phyloP scores from a whole-genome alignment of 108 stramenopile genomes.

The Hondaea fermentalgiana region DNA sequence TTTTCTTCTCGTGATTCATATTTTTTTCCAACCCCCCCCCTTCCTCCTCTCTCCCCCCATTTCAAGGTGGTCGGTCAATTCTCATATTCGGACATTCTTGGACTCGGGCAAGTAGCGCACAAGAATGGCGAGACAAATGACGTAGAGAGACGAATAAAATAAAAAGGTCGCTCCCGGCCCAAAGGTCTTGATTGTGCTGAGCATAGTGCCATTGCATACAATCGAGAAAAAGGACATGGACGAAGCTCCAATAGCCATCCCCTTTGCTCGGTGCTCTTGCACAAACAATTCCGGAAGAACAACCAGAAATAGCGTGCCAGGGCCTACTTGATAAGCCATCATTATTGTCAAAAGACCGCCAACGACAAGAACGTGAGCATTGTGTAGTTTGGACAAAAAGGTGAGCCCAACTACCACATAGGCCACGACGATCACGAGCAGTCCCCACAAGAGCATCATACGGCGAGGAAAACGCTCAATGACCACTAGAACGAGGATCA shows the following conservation, averaged over 20 bases:
- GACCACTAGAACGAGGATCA: not conserved
- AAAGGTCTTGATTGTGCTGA: not conserved
- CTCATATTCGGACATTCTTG: not conserved
- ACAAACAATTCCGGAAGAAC: not conserved
- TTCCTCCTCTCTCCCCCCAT: no score
- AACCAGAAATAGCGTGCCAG: not conserved
- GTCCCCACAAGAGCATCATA: not conserved
- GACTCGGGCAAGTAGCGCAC: not conserved
- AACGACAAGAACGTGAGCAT: not conserved
- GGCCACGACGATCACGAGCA: not conserved
- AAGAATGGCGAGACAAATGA: not conserved
- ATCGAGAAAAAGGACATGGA: not conserved
- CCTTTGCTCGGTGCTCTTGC: not conserved
- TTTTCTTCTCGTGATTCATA: no score
- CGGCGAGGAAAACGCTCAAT: not conserved
- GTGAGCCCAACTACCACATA: not conserved
- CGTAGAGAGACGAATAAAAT: not conserved
- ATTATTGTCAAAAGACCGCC: not conserved
- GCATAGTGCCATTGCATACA: not conserved
- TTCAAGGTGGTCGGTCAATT: no score
- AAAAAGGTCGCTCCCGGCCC: slow-evolving; percentile 3
- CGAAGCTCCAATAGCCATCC: not conserved
- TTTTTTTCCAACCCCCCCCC: no score
- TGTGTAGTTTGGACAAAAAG: not conserved
- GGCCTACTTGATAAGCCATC: not conserved